A percentile compares a stretch with the other conserved stretches of the same genome.
phyloP scores from a whole-genome alignment of 2,329 filamentous ascomycete genomes.

The Cladophialophora psammophila region DNA sequence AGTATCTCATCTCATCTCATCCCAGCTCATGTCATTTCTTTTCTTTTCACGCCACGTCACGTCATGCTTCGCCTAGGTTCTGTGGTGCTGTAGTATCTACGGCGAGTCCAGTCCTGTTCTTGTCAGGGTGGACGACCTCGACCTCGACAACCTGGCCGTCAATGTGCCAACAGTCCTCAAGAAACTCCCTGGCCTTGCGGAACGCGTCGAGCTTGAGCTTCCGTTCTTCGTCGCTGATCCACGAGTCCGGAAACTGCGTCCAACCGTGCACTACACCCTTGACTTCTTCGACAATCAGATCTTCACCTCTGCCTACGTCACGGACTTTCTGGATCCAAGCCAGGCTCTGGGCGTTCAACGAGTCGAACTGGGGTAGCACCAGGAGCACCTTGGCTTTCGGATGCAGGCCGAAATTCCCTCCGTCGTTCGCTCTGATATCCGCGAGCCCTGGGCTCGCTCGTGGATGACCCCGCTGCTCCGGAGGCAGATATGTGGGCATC shows the following conservation, averaged over 20 bases:
- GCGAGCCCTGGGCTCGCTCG: conserved; percentile 39
- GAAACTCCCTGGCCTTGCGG: conserved; percentile 25
- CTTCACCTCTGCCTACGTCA: conserved; percentile 31
- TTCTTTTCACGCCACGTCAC: background rate
- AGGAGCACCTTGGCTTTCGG: conserved; percentile 38
- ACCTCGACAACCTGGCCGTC: conserved; percentile 15
- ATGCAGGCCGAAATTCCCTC: conserved; percentile 33
- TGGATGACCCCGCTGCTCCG: conserved; percentile 27
- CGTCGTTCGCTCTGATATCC: conserved; percentile 23
- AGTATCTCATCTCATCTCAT: too few species aligned
- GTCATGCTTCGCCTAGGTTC: background rate
- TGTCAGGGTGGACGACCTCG: conserved; percentile 12
- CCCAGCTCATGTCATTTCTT: background rate
- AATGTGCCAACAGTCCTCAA: conserved; percentile 26
- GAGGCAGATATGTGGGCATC: conserved; percentile 41
- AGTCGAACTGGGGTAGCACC: conserved; percentile 40
- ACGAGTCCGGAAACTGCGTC: conserved; percentile 41
- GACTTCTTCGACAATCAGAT: conserved; percentile 37
- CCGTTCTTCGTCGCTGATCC: conserved; percentile 33
- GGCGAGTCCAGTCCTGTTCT: background rate
- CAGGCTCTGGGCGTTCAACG: conserved; percentile 36
- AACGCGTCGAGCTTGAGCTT: conserved; percentile 33
- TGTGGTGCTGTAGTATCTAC: background rate
- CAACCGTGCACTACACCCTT: conserved; percentile 39
- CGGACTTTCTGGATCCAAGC: conserved; percentile 38